phyloP scores from a whole-genome alignment of 768 basidiomycete genomes.

The Lactifluus piperatus region DNA sequence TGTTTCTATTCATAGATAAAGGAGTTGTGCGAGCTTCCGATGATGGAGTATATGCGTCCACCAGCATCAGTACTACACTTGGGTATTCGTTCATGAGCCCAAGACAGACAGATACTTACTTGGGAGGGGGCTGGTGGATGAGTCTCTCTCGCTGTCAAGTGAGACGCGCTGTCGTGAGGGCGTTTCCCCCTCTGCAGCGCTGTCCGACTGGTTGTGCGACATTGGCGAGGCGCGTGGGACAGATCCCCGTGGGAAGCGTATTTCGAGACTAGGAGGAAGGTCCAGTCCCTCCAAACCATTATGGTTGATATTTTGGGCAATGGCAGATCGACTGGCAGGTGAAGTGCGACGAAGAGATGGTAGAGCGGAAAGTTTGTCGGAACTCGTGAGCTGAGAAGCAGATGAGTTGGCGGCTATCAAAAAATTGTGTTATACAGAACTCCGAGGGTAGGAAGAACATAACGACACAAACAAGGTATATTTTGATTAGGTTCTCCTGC shows the following conservation, averaged over 20 bases:
- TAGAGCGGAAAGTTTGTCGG: constrained; percentile 38
- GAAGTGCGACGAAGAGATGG: constrained; percentile 27
- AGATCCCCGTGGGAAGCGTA: not conserved
- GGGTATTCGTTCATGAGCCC: not conserved
- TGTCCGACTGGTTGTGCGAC: constrained; percentile 29
- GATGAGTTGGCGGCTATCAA: constrained; percentile 23
- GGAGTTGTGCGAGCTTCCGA: not conserved
- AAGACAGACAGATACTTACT: constrained; percentile 27
- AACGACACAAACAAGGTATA: not conserved
- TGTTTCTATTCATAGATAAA: not conserved
- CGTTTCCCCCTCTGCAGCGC: constrained; percentile 32
- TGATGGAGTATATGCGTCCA: not conserved
- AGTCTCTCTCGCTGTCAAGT: constrained; percentile 44
- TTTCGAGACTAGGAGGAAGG: not conserved
- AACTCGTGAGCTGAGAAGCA: constrained; percentile 30
- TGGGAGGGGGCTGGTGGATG: constrained; percentile 33
- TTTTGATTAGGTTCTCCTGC: not conserved
- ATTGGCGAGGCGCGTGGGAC: constrained; percentile 23
- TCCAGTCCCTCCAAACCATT: constrained; percentile 34
- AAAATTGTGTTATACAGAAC: not conserved
- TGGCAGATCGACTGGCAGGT: constrained; percentile 25
- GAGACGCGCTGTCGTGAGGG: constrained; percentile 45
- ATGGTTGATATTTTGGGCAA: constrained; percentile 26
- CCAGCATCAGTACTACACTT: not conserved
- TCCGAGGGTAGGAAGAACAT: not conserved